phyloP scores from a whole-genome alignment of 164 flowering plant genomes.

The Aristolochia californica region DNA sequence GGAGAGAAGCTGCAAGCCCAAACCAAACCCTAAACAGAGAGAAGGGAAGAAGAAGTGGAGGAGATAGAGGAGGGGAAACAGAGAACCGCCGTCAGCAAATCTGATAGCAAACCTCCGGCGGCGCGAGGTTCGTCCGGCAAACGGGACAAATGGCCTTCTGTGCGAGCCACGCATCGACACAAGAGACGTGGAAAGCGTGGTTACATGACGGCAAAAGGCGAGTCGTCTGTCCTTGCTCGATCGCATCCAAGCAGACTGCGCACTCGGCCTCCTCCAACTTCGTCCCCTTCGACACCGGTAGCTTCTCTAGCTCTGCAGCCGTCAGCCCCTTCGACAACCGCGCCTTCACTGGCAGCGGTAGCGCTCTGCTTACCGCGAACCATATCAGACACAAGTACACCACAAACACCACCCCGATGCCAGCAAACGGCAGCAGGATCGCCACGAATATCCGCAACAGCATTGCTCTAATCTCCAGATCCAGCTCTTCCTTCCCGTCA shows the following conservation, averaged over 20 bases:
- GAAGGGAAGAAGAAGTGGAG: too few species aligned
- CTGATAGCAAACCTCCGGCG: not conserved
- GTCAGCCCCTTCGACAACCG: not conserved
- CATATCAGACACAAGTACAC: constrained; percentile 1
- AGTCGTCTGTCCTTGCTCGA: not conserved
- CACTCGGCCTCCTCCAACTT: not conserved
- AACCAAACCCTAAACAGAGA: too few species aligned
- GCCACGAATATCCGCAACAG: not conserved
- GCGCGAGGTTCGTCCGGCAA: constrained; percentile 2
- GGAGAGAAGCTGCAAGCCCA: too few species aligned
- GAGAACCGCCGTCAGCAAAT: not conserved
- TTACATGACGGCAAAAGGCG: not conserved
- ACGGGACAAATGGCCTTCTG: constrained; percentile 2
- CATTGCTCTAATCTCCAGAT: not conserved
- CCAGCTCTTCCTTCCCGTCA: too few species aligned
- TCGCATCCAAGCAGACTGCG: not conserved
- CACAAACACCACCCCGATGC: not conserved
- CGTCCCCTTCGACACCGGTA: not conserved
- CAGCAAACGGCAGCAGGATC: not conserved
- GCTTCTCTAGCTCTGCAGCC: not conserved
- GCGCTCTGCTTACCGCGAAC: not conserved
- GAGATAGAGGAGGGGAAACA: too few species aligned
- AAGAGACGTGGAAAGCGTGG: constrained; percentile 1
- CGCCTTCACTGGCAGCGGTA: not conserved
- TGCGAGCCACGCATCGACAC: constrained; percentile 4